Base-by-base conservation (phyloP, 2,329 filamentous ascomycete genomes). In the Mariannaea sp. region DNA sequence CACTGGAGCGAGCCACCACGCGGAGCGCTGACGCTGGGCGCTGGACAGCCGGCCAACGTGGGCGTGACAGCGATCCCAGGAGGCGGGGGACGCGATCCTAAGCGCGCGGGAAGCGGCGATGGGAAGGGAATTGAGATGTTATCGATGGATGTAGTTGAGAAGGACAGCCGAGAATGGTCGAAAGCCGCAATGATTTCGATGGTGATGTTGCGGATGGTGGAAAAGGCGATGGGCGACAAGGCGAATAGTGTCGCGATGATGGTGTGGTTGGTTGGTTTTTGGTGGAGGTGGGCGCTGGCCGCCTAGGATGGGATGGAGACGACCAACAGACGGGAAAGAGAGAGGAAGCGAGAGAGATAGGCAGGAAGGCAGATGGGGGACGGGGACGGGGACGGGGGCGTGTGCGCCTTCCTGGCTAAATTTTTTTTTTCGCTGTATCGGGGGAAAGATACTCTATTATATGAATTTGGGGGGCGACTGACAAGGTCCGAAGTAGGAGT, bases 1-100 rank as follows among this genome's bases (percentile, higher is more conserved):
- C 64, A 68, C 68, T 62, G 57, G 58, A 60, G 65, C 55, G 62
- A 65, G 65, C 64, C 68, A 68, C 67, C 65, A 70, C 68, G 66
- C 65, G 65, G 62, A 66, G 53, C 60, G 50, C 50, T 53, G 50
- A 41, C 46, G 38, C 46, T 49, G 36, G 60, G 65, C 68, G 63
- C 62, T 64, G 60, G 62, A 65, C 62, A 62, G 66, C 67, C 60
- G 66, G 62, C 67, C 64, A 66, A 66, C 61, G 67, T 69, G 62
- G 68, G 61, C 64, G 67, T 67, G 64, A 64, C 66, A 64, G 62
- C 59, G 55, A 64, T 61, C 50, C 64, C 55, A 64, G 56, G 57
- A 61, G 43, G 59, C 61, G 61, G 61, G 60, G 60, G 64, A 66
- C 64, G 63, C 64, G 64, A 57, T 66, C 51, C 58, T 57, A 61